These are phyloP conservation scores for Pythium periplocum DNA, from an alignment of 352 stramenopile species.

Conservation along the genomic window DNA sequence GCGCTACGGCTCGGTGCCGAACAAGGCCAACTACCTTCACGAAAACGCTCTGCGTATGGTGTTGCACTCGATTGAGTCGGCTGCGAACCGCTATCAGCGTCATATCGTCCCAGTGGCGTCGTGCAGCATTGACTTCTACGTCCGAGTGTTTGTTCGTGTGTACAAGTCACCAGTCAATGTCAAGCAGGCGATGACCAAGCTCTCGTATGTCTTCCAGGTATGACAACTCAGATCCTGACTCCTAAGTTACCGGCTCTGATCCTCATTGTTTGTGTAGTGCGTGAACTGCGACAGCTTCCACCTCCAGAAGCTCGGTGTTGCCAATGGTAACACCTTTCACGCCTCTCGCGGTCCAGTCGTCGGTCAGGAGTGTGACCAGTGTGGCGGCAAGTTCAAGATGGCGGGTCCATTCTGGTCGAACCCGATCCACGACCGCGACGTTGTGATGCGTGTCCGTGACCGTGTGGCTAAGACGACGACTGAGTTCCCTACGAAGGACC, in stretches of 20 bases:
- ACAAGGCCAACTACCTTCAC: slow-evolving; percentile 87
- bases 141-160: slow-evolving; percentile 99
- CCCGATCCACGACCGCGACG: slow-evolving; percentile 93
- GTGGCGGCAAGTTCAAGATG: slow-evolving; percentile 84
- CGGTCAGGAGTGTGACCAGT: slow-evolving; percentile 72
- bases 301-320: slow-evolving; percentile 90
- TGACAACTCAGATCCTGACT: background rate
- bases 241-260: background rate
- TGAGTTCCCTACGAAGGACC: slow-evolving; percentile 90
- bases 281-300: slow-evolving; percentile 98
- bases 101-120: slow-evolving; percentile 97
- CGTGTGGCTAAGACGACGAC: slow-evolving; percentile 69
- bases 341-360: slow-evolving; percentile 71
- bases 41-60: slow-evolving; percentile 90
- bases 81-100: slow-evolving; percentile 94
- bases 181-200: slow-evolving; percentile 91
- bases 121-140: slow-evolving; percentile 99
- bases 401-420: slow-evolving; percentile 97
- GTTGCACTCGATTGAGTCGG: slow-evolving; percentile 93
- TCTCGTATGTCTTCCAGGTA: slow-evolving; percentile 79
- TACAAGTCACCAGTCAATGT: slow-evolving; percentile 94
- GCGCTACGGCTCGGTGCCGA: slow-evolving; percentile 76
- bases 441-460: slow-evolving; percentile 81
- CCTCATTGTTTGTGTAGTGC: slow-evolving; percentile 37
- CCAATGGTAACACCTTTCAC: slow-evolving; percentile 83